Base-by-base conservation (phyloP, 495 filamentous ascomycete genomes). In the Xylaria bambusicola region DNA sequence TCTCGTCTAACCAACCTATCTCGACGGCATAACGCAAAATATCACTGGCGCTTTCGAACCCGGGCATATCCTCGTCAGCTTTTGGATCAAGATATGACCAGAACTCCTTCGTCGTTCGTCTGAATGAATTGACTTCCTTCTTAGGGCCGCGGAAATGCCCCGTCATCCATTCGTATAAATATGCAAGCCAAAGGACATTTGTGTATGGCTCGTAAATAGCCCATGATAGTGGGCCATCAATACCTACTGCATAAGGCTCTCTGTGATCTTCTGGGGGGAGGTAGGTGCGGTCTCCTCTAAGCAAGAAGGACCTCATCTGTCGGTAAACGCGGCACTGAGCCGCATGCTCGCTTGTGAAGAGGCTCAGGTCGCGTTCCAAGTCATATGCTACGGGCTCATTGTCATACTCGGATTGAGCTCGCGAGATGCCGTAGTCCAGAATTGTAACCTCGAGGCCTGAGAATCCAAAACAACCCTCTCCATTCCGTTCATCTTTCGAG, bases 341-440 rank as follows among this genome's bases (percentile, higher is more conserved):
- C 1, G 77, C 76, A 53, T 80, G 77, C 24, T 77, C 77, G 62
- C 69, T 74, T 3, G 75, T 74, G 68, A 85, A 85, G n/a, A 84
- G 65, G 40, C 60, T 58, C 13, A 79, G 71, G 58, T 85, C 82
- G 29, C 72, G 68, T 54, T 84, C 82, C 2, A 85, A 70, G 60
- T 84, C 77, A 54, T 77, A 79, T 20, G 73, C 77, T 1, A 80
- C 68, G 20, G 69, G 63, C 20, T 67, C 65, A 46, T 69, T 49
- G 3, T 73, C 69, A 27, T 59, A 27, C 27, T 65, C 62, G 10
- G 61, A 63, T 41, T 62, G 66, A 23, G 82, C 88, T 17, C 92
- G 85, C 0, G 90, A 95, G 36, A 96, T 83, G 1, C 91, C 93
- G 69, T 96, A 97, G 71, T 97, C 92, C 59, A 97, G 90, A 26